Conservation (phyloP, 139 green algal genomes). For the Closterium sp. region DNA sequence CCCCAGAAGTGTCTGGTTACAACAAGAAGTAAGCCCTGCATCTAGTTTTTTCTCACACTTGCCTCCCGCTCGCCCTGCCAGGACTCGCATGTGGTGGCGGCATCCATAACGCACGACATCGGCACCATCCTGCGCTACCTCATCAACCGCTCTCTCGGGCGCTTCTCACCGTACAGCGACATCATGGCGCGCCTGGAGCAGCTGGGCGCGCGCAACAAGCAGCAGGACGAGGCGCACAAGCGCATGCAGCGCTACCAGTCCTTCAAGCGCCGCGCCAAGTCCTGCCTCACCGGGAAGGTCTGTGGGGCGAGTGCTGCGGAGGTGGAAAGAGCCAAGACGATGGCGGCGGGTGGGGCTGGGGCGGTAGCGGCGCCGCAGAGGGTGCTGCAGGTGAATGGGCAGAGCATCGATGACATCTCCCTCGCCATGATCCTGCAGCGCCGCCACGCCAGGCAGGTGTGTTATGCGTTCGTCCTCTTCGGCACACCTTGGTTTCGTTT, state of each 20-base stretch:
- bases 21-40: too few relatives aligned
- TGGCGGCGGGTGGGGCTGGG: neutral
- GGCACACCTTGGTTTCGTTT: neutral
- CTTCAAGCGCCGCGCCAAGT: neutral
- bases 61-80: neutral
- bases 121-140: neutral
- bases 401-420: neutral
- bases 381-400: neutral
- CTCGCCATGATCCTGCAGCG: neutral
- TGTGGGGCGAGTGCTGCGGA: neutral
- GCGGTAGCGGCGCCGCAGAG: neutral
- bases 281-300: neutral
- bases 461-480: neutral
- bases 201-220: neutral
- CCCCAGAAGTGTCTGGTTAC: too few relatives aligned
- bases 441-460: neutral
- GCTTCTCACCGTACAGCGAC: neutral
- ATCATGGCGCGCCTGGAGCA: neutral
- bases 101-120: neutral
- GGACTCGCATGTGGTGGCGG: neutral
- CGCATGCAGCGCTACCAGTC: neutral
- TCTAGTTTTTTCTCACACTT: too few relatives aligned
- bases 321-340: neutral
- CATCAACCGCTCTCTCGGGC: neutral
- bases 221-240: neutral